Evolutionary conservation across 116 monocot genomes (phyloP).

Genomic region (Dioscorea cayenensis): DNA sequence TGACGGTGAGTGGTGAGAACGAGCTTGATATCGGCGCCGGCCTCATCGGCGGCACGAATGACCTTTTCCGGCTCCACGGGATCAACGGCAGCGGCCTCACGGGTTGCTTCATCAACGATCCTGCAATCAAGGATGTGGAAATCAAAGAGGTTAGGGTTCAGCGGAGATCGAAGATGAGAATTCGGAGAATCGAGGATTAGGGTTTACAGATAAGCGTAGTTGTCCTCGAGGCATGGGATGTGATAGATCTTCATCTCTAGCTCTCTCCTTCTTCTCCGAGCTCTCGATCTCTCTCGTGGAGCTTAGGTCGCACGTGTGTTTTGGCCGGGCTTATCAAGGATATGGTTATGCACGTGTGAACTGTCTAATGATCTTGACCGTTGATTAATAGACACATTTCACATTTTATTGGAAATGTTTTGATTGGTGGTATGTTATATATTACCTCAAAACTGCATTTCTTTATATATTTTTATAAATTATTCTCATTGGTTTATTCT

Average conservation of each 20-base stretch:
- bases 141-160: not conserved
- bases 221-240: slow-evolving; percentile 81
- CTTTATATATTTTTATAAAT: too few species aligned
- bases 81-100: slow-evolving; percentile 80
- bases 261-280: not conserved
- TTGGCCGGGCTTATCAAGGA: too few species aligned
- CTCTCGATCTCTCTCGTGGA: not conserved
- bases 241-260: slow-evolving; percentile 60
- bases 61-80: slow-evolving; percentile 95
- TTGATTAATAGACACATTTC: too few species aligned
- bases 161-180: not conserved
- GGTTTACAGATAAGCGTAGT: slow-evolving; percentile 84
- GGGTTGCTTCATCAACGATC: slow-evolving; percentile 59
- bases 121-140: slow-evolving; percentile 14
- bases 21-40: slow-evolving; percentile 62
- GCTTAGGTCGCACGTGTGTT: too few species aligned
- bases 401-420: too few species aligned
- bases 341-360: too few species aligned
- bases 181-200: not conserved
- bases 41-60: slow-evolving; percentile 36
- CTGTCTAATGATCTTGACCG: too few species aligned
- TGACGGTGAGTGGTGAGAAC: slow-evolving; percentile 97
- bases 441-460: too few species aligned
- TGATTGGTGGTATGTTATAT: too few species aligned
- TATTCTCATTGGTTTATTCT: too few species aligned